Evolutionary conservation across 306 rosid genomes (phyloP), one percentile per base, ranked within the genome.

Genomic region (Fragaria vesca): DNA sequence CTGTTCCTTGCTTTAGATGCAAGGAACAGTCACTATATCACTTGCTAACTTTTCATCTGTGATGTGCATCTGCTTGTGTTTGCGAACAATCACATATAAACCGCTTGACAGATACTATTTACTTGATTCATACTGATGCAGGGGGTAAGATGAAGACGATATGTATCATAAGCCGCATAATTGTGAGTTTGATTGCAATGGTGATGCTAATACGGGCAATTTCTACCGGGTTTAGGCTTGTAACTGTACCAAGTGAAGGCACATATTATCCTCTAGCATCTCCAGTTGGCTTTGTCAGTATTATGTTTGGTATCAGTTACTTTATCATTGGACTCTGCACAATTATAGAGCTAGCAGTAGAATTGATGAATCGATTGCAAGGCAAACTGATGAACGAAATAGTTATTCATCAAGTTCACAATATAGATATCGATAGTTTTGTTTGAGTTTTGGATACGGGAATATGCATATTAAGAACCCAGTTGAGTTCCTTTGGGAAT

Each of bases 101-200:
- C 74, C 7, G 26, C 20, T 50, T 30, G 20, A 11, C 36, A 61
- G 36, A 12, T 71, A 34, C 34, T 26, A 68, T 40, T 55, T 51
- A 68, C 55, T 16, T 4, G 34, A 21, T 58, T 48, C 43, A 34
- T 54, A 28, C 43, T 13, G 76, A 60, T 30, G 71, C 71, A 80
- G 79, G 26, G 46, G 77, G 66, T 57, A 71, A 76, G 77, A 32
- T 30, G 75, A 75, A 73, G 79, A 57, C 66, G 34, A 58, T 63
- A 11, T 24, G 72, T 50, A 16, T 72, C 8, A 18, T 78, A 1
- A n/a, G 71, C 75, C 60, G 61, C 10, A 75, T 60, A 28, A 54
- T 75, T 1, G 81, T 69, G 71, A 81, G 76, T 62, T 7, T 45
- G 75, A 36, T 77, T 69, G 79, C 82, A 81, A 82, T 84, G 80